Evolutionary conservation across 106 monocot genomes (phyloP).

Genomic region (Phalaenopsis equestris): DNA sequence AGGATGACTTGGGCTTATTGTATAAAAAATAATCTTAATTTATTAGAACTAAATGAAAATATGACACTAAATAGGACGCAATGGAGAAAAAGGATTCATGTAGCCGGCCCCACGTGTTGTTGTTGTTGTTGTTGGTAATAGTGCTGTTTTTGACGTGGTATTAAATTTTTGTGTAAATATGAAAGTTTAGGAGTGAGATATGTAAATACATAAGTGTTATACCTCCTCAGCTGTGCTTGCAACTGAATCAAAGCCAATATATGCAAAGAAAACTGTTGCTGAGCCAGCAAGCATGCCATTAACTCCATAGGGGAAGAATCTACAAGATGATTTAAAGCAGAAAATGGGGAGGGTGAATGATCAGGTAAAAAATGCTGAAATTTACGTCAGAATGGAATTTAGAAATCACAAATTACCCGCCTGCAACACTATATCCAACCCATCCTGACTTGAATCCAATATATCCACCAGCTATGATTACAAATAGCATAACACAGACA

Average conservation of each 20-base stretch:
- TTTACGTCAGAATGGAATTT: neutral
- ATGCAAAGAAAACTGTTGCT: conserved; percentile 92
- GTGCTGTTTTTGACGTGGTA: no score
- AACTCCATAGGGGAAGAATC: conserved; percentile 81
- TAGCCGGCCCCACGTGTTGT: no score
- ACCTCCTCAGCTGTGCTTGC: conserved; percentile 99
- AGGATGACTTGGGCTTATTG: no score
- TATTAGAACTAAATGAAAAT: no score
- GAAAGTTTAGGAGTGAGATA: no score
- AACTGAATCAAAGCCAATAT: conserved; percentile 87
- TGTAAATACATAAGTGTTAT: neutral
- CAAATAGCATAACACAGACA: conserved; percentile 80
- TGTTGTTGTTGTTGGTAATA: no score
- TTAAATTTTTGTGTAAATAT: no score
- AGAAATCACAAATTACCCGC: conserved; percentile 36
- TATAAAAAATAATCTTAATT: no score
- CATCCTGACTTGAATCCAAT: conserved; percentile 84
- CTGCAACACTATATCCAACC: conserved; percentile 68
- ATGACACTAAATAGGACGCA: no score
- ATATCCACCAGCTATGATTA: conserved; percentile 86
- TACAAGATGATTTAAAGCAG: conserved; percentile 13
- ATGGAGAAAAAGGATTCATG: no score
- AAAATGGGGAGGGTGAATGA: neutral
- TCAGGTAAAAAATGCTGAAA: neutral
- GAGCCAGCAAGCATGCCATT: conserved; percentile 93